Evolutionary conservation across 305 asterid genomes (phyloP).

Genomic region (Rubia peregrina): DNA sequence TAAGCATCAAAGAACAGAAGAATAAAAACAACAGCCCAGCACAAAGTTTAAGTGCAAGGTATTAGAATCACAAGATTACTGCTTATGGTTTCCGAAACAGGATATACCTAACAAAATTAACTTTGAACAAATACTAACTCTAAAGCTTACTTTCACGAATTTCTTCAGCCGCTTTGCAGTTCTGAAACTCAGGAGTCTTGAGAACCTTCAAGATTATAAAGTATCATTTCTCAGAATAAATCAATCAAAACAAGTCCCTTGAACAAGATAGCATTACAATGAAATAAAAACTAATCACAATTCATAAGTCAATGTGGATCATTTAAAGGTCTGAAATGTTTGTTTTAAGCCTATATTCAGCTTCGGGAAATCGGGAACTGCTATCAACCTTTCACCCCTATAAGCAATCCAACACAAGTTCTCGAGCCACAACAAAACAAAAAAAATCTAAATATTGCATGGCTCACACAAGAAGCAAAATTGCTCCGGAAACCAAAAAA

Average conservation of each 20-base stretch:
- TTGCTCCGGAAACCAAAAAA: not conserved
- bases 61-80: not conserved
- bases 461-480: not conserved
- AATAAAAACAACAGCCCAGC: not conserved
- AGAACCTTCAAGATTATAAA: conserved; percentile 59
- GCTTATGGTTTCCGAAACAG: not conserved
- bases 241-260: not conserved
- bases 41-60: not conserved
- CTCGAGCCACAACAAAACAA: not conserved
- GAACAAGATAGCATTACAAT: not conserved
- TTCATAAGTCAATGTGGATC: not conserved
- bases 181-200: conserved; percentile 70
- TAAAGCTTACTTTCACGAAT: conserved; percentile 50
- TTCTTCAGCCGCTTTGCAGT: conserved; percentile 73
- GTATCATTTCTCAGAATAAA: conserved; percentile 1
- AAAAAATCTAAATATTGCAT: not conserved
- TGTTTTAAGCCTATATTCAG: not conserved
- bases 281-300: not conserved
- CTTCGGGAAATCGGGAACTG: not conserved
- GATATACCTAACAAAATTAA: not conserved
- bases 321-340: not conserved
- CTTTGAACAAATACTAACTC: not conserved
- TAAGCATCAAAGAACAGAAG: not conserved
- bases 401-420: not conserved
- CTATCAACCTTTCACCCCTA: not conserved